Percentiles rank a stretch among this genome's conserved stretches.
Conservation (phyloP, 78 protist species). For the Kipferlia bialata region DNA sequence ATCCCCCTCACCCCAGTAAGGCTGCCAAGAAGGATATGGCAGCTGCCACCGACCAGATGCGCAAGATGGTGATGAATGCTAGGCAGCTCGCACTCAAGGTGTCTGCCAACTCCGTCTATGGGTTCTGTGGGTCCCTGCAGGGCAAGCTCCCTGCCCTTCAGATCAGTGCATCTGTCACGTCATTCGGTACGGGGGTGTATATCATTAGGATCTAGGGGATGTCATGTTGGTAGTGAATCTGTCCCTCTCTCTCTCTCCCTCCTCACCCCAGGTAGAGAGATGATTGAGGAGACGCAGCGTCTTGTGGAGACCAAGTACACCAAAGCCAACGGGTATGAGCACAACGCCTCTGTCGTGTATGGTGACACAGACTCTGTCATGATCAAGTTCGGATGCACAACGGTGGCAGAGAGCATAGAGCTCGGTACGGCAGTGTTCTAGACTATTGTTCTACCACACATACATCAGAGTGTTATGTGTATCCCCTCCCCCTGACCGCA, state of each 20-base stretch:
- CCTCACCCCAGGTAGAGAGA: too few species aligned
- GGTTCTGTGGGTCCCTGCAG: constrained; percentile 96
- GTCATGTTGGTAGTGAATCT: too few species aligned
- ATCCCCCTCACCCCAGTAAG: too few species aligned
- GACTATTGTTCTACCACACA: background rate
- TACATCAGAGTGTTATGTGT: background rate
- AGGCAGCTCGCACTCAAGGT: constrained; percentile 96
- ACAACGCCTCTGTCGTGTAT: constrained; percentile 69
- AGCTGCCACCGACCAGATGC: constrained; percentile 77
- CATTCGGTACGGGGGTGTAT: too few species aligned
- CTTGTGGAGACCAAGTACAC: background rate
- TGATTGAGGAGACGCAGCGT: constrained; percentile 77
- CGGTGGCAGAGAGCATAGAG: constrained; percentile 62
- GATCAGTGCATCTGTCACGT: constrained; percentile 81
- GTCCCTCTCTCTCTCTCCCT: too few species aligned
- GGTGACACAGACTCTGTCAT: constrained; percentile 99
- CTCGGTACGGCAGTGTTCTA: too few species aligned
- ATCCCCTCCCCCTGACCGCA: too few species aligned
- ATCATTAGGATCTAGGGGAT: too few species aligned
- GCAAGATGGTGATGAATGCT: constrained; percentile 80
- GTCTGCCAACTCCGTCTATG: constrained; percentile 98
- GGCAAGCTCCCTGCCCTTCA: constrained; percentile 94
- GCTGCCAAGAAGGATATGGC: constrained; percentile 71
- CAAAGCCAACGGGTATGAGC: too few species aligned
- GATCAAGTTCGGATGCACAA: constrained; percentile 76